These are phyloP conservation scores for Fusarium chaquense DNA, from an alignment of 2,329 filamentous ascomycete species.

Conservation along the genomic window DNA sequence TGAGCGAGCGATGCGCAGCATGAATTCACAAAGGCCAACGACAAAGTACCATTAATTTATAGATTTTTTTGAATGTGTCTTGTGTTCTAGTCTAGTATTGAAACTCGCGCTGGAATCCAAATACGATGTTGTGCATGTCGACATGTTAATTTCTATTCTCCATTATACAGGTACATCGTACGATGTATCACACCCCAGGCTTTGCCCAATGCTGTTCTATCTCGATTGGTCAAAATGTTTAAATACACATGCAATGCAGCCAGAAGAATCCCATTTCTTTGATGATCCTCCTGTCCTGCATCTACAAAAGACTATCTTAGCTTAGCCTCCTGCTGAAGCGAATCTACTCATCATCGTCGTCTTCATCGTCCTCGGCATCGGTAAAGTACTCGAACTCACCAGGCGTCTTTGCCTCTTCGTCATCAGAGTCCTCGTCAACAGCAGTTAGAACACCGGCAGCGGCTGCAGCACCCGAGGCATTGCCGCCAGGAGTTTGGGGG, in stretches of 20 bases:
- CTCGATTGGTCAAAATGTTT: conserved; percentile 33
- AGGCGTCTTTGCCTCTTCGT: conserved; percentile 77
- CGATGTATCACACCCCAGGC: conserved; percentile 40
- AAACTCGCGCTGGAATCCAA: neutral
- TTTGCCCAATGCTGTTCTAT: conserved; percentile 27
- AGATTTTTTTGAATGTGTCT: neutral
- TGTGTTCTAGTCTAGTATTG: neutral
- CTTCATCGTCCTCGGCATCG: conserved; percentile 63
- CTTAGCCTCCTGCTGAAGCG: neutral
- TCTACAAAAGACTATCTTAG: neutral
- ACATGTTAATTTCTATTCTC: conserved; percentile 34
- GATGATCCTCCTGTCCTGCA: neutral
- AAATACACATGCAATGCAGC: conserved; percentile 47
- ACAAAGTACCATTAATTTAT: neutral
- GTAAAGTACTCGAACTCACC: conserved; percentile 83
- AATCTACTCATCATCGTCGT: conserved; percentile 41
- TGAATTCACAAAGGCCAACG: neutral
- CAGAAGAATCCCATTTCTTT: neutral
- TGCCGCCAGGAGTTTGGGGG: conserved; percentile 47
- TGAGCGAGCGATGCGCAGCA: neutral
- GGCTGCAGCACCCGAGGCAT: conserved; percentile 72
- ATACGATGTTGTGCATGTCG: neutral
- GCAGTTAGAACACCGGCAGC: conserved; percentile 86
- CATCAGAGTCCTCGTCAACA: conserved; percentile 85
- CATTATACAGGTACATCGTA: conserved; percentile 31